A percentile compares a stretch with the other conserved stretches of the same genome.
Evolutionary conservation across 2,329 filamentous ascomycete species (phyloP).

Genomic region (Cercospora beticola): DNA sequence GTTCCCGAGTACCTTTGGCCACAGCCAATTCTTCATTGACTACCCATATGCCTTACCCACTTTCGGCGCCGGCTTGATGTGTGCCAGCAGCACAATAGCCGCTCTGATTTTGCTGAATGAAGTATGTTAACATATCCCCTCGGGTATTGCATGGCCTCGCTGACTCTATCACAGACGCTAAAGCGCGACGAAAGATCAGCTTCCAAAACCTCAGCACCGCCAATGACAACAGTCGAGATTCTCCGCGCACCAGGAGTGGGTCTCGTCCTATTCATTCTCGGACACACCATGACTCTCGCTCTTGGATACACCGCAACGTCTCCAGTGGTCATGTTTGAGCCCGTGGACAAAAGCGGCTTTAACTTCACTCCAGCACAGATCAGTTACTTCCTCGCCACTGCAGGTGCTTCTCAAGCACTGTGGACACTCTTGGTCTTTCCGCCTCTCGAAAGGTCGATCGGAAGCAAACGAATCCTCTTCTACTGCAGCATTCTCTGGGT

Average conservation of each 20-base stretch:
- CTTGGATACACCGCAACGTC: slow-evolving; percentile 69
- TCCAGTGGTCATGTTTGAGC: slow-evolving; percentile 68
- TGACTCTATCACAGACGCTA: slow-evolving; percentile 30
- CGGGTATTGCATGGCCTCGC: not conserved
- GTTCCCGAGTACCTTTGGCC: slow-evolving; percentile 60
- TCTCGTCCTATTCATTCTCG: slow-evolving; percentile 65
- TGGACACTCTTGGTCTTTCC: slow-evolving; percentile 74
- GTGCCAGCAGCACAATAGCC: slow-evolving; percentile 54
- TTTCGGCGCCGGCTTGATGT: slow-evolving; percentile 57
- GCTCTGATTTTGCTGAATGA: slow-evolving; percentile 58
- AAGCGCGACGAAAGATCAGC: slow-evolving; percentile 25
- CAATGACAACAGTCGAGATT: slow-evolving; percentile 55
- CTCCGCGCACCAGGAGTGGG: slow-evolving; percentile 63
- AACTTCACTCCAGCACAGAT: slow-evolving; percentile 64
- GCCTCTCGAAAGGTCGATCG: slow-evolving; percentile 61
- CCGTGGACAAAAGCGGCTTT: slow-evolving; percentile 62
- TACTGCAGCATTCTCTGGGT: slow-evolving; percentile 62
- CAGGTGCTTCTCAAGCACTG: slow-evolving; percentile 64
- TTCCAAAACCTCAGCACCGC: slow-evolving; percentile 24
- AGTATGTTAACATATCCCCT: not conserved
- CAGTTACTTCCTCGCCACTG: slow-evolving; percentile 63
- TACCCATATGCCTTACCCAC: slow-evolving; percentile 68
- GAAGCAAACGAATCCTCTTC: slow-evolving; percentile 65
- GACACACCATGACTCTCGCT: slow-evolving; percentile 66
- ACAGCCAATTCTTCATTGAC: slow-evolving; percentile 57